Conservation (phyloP, 306 rosid genomes). For the Medicago arabica region DNA sequence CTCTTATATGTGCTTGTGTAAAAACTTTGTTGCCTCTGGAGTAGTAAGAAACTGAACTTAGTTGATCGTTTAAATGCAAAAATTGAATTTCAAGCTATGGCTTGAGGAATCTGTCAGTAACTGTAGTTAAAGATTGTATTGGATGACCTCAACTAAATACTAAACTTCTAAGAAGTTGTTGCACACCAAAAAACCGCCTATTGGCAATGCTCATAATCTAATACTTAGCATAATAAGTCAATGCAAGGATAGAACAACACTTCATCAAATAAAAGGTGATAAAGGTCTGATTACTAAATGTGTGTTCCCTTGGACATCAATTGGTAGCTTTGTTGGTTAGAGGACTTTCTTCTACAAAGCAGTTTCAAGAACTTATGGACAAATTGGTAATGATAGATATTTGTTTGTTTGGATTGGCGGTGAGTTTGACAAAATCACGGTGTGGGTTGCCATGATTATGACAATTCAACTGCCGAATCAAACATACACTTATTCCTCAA, state of each 20-base stretch:
- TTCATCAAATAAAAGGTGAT: background rate
- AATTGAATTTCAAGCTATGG: background rate
- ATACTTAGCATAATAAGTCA: background rate
- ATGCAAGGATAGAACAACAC: background rate
- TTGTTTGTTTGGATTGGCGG: no score
- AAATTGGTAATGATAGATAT: background rate
- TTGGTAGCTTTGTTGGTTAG: background rate
- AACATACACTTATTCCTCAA: no score
- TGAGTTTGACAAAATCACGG: no score
- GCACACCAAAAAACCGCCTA: background rate
- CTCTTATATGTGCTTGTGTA: background rate
- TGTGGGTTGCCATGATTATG: no score
- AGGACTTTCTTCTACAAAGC: background rate
- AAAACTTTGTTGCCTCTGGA: background rate
- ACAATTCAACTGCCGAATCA: no score
- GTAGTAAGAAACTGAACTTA: background rate
- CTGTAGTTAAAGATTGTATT: background rate
- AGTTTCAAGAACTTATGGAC: slow-evolving; percentile 9
- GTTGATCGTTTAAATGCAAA: no score
- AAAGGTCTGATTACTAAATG: background rate
- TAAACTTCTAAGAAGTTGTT: background rate
- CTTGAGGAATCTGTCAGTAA: background rate
- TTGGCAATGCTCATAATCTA: background rate
- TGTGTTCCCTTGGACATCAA: background rate
- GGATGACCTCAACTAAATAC: background rate